Evolutionary conservation across 495 filamentous ascomycete species (phyloP), one percentile per base, ranked within the genome.

Genomic region (Podospora fimiseda): DNA sequence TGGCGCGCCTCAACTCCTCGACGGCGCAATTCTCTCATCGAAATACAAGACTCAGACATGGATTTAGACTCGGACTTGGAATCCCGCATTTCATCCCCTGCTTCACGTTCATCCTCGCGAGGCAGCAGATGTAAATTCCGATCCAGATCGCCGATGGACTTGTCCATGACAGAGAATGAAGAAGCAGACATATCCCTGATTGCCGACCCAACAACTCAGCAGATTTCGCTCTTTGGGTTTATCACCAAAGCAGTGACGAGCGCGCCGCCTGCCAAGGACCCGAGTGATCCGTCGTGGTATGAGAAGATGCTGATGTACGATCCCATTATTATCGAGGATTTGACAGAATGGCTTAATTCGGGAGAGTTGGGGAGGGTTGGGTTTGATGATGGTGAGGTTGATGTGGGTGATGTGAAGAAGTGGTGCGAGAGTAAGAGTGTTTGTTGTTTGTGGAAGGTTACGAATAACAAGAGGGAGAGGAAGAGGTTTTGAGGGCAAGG

Each of bases 261-360:
- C 7, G 71, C 69, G 55, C 76, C 72, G 23, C 78, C 60, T 51
- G 80, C 74, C 14, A 77, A 63, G 39, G 71, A 78, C 61, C 73
- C 68, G 4, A 51, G 53, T 21, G 66, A 70, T 27, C 82, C 80
- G 9, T 88, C 77, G 6, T 96, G 88, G 85, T 74, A 94, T 49
- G 86, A 96, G 72, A 92, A 90, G 66, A 96, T 98, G 43, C 75
- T 97, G 15, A 83, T 96, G 70, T 97, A 92, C 64, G 92, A 97
- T 56, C 90, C 94, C 0, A 86, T 98, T 37, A 75, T 93, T 0
- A 63, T 96, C 1, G 93, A 97, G 66, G 93, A 96, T 51, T 70
- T 98, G 8, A 76, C 90, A 4, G 71, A 67, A 1, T 97, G 89
- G 89, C 65, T 98, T 20, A 96, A 95, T 54, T 77, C 75, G 15